Conservation (phyloP, 2,329 filamentous ascomycete genomes). For the Penicillium oxalicum region DNA sequence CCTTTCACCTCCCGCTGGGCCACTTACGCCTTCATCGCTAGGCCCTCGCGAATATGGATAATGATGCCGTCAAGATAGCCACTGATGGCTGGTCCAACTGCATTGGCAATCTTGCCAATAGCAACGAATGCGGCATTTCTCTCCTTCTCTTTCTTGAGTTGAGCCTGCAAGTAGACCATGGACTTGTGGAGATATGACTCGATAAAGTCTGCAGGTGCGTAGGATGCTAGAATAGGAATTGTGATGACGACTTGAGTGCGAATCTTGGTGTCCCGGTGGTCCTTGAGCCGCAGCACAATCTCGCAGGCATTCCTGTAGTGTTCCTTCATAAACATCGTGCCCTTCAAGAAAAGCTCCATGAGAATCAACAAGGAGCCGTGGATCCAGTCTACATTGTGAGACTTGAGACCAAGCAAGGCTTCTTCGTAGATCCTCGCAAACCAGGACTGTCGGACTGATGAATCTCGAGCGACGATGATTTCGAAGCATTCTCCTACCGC, state of each 20-base stretch:
- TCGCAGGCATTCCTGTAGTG: slow-evolving; percentile 90
- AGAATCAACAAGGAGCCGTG: slow-evolving; percentile 92
- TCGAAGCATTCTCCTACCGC: slow-evolving; percentile 92
- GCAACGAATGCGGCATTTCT: slow-evolving; percentile 90
- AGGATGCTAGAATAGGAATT: slow-evolving; percentile 87
- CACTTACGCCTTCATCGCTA: slow-evolving; percentile 66
- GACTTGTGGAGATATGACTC: slow-evolving; percentile 85
- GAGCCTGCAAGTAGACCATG: slow-evolving; percentile 91
- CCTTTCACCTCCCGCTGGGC: background rate
- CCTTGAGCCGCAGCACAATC: slow-evolving; percentile 84
- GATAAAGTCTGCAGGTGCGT: slow-evolving; percentile 85
- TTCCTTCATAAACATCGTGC: slow-evolving; percentile 98
- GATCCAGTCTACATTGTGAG: slow-evolving; percentile 76
- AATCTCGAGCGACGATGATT: slow-evolving; percentile 89
- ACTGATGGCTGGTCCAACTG: slow-evolving; percentile 89
- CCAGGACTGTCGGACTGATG: slow-evolving; percentile 78
- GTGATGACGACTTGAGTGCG: slow-evolving; percentile 83
- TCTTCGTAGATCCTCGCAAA: slow-evolving; percentile 89
- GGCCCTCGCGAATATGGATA: slow-evolving; percentile 84
- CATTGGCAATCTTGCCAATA: slow-evolving; percentile 93
- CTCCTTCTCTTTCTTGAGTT: slow-evolving; percentile 92
- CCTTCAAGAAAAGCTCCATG: slow-evolving; percentile 87
- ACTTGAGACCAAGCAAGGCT: slow-evolving; percentile 70
- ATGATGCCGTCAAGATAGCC: slow-evolving; percentile 93
- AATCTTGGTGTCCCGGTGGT: slow-evolving; percentile 82